These are phyloP conservation scores for Penicillium coffeae DNA, from an alignment of 495 filamentous ascomycete species.

Conservation along the genomic window DNA sequence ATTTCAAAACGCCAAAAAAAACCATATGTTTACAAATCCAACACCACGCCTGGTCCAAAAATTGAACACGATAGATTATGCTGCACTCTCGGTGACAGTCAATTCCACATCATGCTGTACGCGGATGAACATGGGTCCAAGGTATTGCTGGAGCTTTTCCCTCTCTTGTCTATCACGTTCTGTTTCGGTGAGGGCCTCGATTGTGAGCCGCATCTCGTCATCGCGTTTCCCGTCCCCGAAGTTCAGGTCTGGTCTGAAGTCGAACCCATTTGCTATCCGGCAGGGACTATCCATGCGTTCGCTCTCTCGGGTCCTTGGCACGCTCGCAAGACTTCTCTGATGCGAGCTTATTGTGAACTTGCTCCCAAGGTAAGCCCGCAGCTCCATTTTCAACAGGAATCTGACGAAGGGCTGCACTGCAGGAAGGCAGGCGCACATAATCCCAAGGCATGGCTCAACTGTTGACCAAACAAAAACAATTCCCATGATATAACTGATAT, in stretches of 20 bases:
- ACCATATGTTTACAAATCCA: no score
- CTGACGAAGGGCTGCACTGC: constrained; percentile 17
- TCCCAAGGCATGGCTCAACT: constrained; percentile 39
- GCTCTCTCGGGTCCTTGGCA: not conserved
- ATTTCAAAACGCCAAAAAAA: no score
- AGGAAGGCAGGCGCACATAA: constrained; percentile 38
- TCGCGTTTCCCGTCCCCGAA: not conserved
- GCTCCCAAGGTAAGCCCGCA: not conserved
- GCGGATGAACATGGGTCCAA: constrained; percentile 14
- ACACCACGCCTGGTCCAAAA: no score
- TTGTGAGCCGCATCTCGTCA: constrained; percentile 5
- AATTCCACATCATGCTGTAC: constrained; percentile 16
- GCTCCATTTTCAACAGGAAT: constrained; percentile 9
- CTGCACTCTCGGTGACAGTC: not conserved
- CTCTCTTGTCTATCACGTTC: not conserved
- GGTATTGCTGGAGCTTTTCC: constrained; percentile 3
- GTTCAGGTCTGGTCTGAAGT: constrained; percentile 2
- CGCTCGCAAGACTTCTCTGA: not conserved
- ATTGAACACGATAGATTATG: no score
- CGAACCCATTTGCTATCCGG: not conserved
- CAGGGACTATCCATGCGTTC: not conserved
- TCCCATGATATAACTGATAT: constrained; percentile 33
- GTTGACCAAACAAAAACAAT: constrained; percentile 46
- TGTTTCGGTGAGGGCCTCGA: not conserved
- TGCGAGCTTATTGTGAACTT: not conserved